Evolutionary conservation across 1,284 basidiomycete species (phyloP), one percentile per base, ranked within the genome.

Genomic region (Ceratobasidium sp.): DNA sequence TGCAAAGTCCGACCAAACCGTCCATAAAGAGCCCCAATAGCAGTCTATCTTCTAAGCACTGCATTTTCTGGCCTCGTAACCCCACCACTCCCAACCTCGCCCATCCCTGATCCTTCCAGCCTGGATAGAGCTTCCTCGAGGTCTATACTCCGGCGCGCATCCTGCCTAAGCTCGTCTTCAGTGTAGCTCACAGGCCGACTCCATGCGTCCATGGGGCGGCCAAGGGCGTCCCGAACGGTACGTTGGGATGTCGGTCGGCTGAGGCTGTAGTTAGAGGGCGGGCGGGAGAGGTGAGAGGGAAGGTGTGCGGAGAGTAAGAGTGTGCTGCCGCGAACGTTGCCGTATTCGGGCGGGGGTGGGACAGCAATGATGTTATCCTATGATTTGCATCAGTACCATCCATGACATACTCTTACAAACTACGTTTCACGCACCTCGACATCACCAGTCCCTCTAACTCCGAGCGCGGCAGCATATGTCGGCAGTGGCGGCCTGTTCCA

Each of bases 391-490:
- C 42, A 64, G 20, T 66, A 64, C n/a, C 33, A 33, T 33, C 23
- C 7, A 66, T 6, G 7, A 10, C 9, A 44, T 39, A 13, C n/a
- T 18, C 20, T 33, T 33, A 12, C n/a, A 18, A 67, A 44, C 1
- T 18, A 26, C 6, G 12, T 92, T 49, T 88, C 83, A 89, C 87
- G 83, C 92, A 64, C 92, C 82, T 93, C 92, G 39, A 92, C 92
- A 83, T 93, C 92, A 46, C 92, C 92, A 1, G 92, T 93, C n/a
- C 92, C 92, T 83, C 89, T 91, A 81, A 92, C 88, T 20, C 90
- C 89, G n/a, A 94, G 86, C 5, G 90, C 89, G 39, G 91, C 90
- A 3, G 91, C 91, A 82, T 93, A 93, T 2, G 91, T 92, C 0
- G 92, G 92, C 60, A 93, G 85, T 9, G 91, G 88, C 0, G 91